Conservation (phyloP, 1,139 yeast genomes). For the Debaryomycetaceae sp. region DNA sequence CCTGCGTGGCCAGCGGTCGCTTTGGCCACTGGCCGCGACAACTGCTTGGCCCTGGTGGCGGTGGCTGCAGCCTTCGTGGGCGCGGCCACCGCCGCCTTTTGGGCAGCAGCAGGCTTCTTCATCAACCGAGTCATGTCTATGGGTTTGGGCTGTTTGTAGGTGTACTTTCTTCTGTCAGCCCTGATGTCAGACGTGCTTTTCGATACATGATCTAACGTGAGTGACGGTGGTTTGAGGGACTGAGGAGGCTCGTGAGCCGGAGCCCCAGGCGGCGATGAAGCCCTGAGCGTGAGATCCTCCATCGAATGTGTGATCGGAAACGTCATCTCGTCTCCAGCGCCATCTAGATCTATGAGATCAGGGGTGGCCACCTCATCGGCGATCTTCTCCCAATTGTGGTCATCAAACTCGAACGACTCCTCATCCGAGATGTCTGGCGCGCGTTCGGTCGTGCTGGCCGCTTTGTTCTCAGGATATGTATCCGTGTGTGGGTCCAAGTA, state of each 20-base stretch:
- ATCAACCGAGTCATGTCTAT: conserved; percentile 33
- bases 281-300: conserved; percentile 18
- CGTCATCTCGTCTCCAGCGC: conserved; percentile 12
- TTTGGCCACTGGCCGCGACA: conserved; percentile 2
- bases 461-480: neutral
- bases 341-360: conserved; percentile 37
- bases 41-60: conserved; percentile 3
- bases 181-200: conserved; percentile 7
- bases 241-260: neutral
- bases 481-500: conserved; percentile 9
- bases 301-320: conserved; percentile 11
- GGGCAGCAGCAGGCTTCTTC: conserved; percentile 16
- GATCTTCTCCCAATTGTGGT: conserved; percentile 28
- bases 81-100: conserved; percentile 5
- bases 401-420: conserved; percentile 22
- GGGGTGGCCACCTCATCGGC: conserved; percentile 11
- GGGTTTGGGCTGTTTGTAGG: conserved; percentile 42
- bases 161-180: conserved; percentile 21
- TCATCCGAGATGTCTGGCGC: conserved; percentile 49
- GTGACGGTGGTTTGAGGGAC: conserved; percentile 8
- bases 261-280: conserved; percentile 12
- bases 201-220: conserved; percentile 5
- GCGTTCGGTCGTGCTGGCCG: conserved; percentile 14
- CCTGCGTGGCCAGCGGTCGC: neutral
- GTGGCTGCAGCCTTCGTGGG: neutral